phyloP scores from a whole-genome alignment of 495 filamentous ascomycete species.

The Penicillium subrubescens region DNA sequence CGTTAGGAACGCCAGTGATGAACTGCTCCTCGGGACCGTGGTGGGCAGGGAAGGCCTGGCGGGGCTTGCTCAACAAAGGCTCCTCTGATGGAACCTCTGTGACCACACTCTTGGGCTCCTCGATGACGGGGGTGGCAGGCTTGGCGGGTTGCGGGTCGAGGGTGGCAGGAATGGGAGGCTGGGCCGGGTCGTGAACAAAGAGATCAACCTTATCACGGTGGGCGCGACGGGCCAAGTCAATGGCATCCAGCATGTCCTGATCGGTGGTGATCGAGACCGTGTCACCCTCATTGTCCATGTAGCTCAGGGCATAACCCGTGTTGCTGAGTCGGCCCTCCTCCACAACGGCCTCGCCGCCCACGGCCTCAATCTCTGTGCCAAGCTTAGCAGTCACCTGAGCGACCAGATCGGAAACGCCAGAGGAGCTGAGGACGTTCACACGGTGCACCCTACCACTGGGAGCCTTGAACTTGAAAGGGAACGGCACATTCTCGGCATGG shows the following conservation, averaged over 20 bases:
- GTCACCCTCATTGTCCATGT: conserved; percentile 96
- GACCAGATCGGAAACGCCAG: conserved; percentile 82
- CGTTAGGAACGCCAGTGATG: conserved; percentile 91
- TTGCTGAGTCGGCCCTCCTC: conserved; percentile 77
- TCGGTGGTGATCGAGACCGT: conserved; percentile 97
- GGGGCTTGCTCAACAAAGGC: conserved; percentile 48
- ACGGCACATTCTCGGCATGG: conserved; percentile 68
- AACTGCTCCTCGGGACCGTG: conserved; percentile 69
- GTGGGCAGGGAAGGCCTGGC: conserved; percentile 32
- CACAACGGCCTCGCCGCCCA: conserved; percentile 75
- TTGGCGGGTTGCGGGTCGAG: conserved; percentile 66
- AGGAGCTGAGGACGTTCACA: conserved; percentile 77
- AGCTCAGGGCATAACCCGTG: conserved; percentile 91
- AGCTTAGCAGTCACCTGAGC: conserved; percentile 80
- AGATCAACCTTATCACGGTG: conserved; percentile 92
- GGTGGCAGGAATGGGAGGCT: conserved; percentile 70
- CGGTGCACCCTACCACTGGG: conserved; percentile 94
- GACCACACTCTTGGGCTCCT: conserved; percentile 59
- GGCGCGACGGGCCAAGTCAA: conserved; percentile 74
- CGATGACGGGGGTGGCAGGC: conserved; percentile 58
- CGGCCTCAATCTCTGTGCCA: conserved; percentile 79
- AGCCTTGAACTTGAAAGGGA: conserved; percentile 99
- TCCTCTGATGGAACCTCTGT: conserved; percentile 59
- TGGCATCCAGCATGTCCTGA: conserved; percentile 87
- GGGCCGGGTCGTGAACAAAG: conserved; percentile 91